These are phyloP conservation scores for Ilyonectria mors-panacis DNA, from an alignment of 2,329 filamentous ascomycete genomes.

Conservation along the genomic window DNA sequence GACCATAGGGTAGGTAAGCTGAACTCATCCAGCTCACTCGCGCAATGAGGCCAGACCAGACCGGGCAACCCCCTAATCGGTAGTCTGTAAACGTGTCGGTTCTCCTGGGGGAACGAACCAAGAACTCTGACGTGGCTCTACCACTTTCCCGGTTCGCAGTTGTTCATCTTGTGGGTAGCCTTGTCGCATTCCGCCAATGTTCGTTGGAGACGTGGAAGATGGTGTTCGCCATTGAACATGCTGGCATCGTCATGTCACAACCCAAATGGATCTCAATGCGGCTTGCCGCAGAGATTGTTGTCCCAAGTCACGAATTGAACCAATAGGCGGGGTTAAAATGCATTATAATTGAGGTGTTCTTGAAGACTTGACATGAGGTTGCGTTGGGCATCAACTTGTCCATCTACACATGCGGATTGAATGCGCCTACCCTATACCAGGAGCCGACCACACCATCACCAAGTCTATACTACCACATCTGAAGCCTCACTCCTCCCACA, in stretches of 20 bases:
- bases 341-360: conserved; percentile 28
- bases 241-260: conserved; percentile 4
- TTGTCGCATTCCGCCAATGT: conserved; percentile 14
- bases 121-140: conserved; percentile 23
- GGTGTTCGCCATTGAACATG: conserved; percentile 9
- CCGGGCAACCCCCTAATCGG: conserved; percentile 10
- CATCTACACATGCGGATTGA: neutral
- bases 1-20: neutral
- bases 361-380: conserved; percentile 18
- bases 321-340: conserved; percentile 7
- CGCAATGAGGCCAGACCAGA: conserved; percentile 27
- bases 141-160: conserved; percentile 25
- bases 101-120: neutral
- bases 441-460: neutral
- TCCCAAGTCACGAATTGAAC: conserved; percentile 7
- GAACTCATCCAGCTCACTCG: conserved; percentile 3
- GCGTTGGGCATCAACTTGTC: conserved; percentile 47
- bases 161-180: conserved; percentile 18
- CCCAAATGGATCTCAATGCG: conserved; percentile 19
- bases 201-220: conserved; percentile 27
- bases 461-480: neutral
- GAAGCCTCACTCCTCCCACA: conserved; percentile 52
- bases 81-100: conserved; percentile 21
- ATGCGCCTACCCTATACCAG: conserved; percentile 32
- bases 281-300: conserved; percentile 24